Base-by-base conservation (phyloP, 73 alveolate species). In the Effrenium voratum region DNA sequence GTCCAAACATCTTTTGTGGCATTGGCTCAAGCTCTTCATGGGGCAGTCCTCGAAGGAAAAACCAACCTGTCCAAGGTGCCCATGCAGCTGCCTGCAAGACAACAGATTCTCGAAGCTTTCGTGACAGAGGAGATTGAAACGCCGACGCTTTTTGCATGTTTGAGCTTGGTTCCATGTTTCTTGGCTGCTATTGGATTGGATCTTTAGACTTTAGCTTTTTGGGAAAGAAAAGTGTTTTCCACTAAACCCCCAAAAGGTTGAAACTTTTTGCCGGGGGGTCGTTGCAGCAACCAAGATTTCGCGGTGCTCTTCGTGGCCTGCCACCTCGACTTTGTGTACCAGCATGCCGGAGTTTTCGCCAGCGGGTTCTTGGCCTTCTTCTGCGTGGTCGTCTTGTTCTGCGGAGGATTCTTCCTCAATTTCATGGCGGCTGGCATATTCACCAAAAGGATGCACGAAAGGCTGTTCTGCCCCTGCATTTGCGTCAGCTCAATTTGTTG, bases 111-210 rank as follows among this genome's bases (percentile, higher is more conserved):
- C 30, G 88, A 45, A 43, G 88, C 88, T 30, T 43, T 77, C 8
- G 59, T 77, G 66, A 45, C 59, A 10, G 45, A 41, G 0, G 66
- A 77, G 44, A 43, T 77, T 77, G 88, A 77, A 45, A 77, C 66
- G 0, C 66, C 88, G 30, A 45, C 88, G 44, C 88, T 77, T 38
- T 38, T 38, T 32, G 86, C 59, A 24, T 75, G 88, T 30, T 45
- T 77, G 66, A 44, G 88, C 49, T 77, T 77, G 26, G 43, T 77
- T 77, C 88, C 88, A 28, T 77, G n/a, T n/a, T n/a, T n/a, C n/a
- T n/a, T n/a, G n/a, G n/a, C n/a, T n/a, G n/a, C n/a, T n/a, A n/a
- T n/a, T n/a, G n/a, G n/a, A n/a, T n/a, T n/a, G n/a, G n/a, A n/a
- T n/a, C n/a, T n/a, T n/a, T n/a, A n/a, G n/a, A n/a, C n/a, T n/a